Evolutionary conservation across 768 basidiomycete genomes (phyloP), one percentile per base, ranked within the genome.

Genomic region (Chalciporus sphaerocephalus): DNA sequence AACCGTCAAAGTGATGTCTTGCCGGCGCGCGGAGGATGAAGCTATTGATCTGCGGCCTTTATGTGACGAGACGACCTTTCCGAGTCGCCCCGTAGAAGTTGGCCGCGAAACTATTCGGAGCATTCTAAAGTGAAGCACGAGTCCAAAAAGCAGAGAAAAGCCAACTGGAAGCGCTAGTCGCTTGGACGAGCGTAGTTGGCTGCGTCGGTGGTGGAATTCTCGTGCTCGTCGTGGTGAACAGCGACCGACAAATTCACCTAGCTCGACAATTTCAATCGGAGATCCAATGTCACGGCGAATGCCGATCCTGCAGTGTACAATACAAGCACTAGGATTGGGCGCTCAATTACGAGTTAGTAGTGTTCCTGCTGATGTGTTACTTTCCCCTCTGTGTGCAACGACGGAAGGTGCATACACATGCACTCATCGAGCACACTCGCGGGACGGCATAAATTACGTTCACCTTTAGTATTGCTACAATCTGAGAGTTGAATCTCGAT

Each of bases 1-100:
- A 33, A 98, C 85, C 2, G 93, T 95, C 23, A 98, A 71, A 24
- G 92, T 95, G 55, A 97, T 85, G 54, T 92, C 87, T 36, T 85
- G 86, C 57, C 75, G 76, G 46, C 79, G 74, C 47, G 74, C 65
- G 15, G 85, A 76, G 2, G 84, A 78, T 30, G 88, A 84, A 10
- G 83, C 70, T 61, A 90, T 76, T 25, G 74, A 71, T 49, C 84
- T 74, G 50, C 74, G 75, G 58, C 74, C 86, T 61, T 52, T 57
- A 34, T 59, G 57, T 35, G 72, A 65, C 43, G 75, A 66, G 51
- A 69, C 72, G 55, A 76, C 77, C 65, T 79, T 83, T 66, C 81
- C 81, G 74, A 88, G 76, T 70, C 79, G 73, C 57, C 85, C 81
- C 73, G 78, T 73, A 53, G 82, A 76, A 51, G 81, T 67, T 49